Percentiles rank a stretch among this genome's conserved stretches.
phyloP scores from a whole-genome alignment of 2,329 filamentous ascomycete genomes.

The Clonostachys chloroleuca region DNA sequence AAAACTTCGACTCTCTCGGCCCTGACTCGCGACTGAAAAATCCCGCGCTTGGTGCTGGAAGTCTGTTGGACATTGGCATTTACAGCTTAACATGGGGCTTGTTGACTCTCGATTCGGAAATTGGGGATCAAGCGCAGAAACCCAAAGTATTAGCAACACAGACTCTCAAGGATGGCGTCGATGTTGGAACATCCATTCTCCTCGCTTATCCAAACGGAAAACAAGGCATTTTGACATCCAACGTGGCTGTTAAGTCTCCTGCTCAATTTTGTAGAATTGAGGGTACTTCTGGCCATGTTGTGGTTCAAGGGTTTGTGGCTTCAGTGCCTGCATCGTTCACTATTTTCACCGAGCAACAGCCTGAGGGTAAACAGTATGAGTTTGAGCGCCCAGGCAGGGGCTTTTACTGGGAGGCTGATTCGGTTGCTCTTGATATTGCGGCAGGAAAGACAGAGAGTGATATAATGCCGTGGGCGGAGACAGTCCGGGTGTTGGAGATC shows the following conservation, averaged over 20 bases:
- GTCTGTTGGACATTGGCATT: slow-evolving; percentile 36
- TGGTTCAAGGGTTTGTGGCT: slow-evolving; percentile 23
- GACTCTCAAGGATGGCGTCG: slow-evolving; percentile 23
- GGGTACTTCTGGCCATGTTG: slow-evolving; percentile 28
- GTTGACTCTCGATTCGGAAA: slow-evolving; percentile 19
- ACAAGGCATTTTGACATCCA: slow-evolving; percentile 34
- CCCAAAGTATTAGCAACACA: slow-evolving; percentile 22
- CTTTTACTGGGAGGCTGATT: slow-evolving; percentile 40
- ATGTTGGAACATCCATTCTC: slow-evolving; percentile 27
- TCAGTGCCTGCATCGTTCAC: slow-evolving; percentile 27
- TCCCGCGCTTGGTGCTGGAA: slow-evolving; percentile 32
- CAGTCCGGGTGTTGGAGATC: slow-evolving; percentile 36
- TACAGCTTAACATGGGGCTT: slow-evolving; percentile 35
- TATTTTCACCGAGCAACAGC: slow-evolving; percentile 16
- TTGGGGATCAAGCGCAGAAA: slow-evolving; percentile 6
- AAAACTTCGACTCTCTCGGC: slow-evolving; percentile 21
- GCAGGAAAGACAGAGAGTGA: slow-evolving; percentile 27
- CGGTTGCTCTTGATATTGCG: slow-evolving; percentile 31
- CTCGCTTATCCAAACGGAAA: slow-evolving; percentile 29
- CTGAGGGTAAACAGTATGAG: slow-evolving; percentile 21
- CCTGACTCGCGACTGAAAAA: slow-evolving; percentile 26
- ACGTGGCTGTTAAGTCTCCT: slow-evolving; percentile 16
- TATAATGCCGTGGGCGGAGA: slow-evolving; percentile 40
- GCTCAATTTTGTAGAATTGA: slow-evolving; percentile 30
- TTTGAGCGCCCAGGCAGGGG: slow-evolving; percentile 26